Evolutionary conservation across 2,329 filamentous ascomycete species (phyloP), one percentile per base, ranked within the genome.

Genomic region (Paraphoma sp.): DNA sequence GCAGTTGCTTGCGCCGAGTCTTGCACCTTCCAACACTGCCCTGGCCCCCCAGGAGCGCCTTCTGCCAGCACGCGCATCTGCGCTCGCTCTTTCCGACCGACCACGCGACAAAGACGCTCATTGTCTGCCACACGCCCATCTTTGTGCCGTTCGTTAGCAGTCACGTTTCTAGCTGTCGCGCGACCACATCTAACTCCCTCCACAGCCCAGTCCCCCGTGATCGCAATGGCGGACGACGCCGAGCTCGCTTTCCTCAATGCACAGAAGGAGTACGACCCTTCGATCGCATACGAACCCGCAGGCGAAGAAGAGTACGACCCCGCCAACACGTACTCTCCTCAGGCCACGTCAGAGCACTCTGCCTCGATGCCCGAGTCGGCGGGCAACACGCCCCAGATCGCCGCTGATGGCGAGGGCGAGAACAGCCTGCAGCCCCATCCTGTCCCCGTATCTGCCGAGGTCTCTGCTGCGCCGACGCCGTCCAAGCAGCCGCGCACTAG

Each of bases 181-280:
- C 54, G 38, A 46, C 45, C 41, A 40, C 14, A 48, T 61, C 58
- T 65, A 57, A 67, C 56, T 47, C 50, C 48, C 40, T 36, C 49
- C 30, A 54, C 47, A 49, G 48, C 48, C 47, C 38, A 29, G 28
- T 48, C 43, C 28, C 17, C 50, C 16, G 48, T 45, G 51, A 55
- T 62, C 59, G 56, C 54, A 48, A 84, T 84, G 83, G 80, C 82
- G 53, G 82, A 82, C 67, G 82, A 83, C 67, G 78, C 80, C 56
- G 83, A 85, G 73, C 76, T 80, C 57, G 82, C 82, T 59, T 84
- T 84, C 66, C 80, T 84, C 57, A 75, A 80, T 65, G 79, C 81
- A 42, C 81, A 85, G 74, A 69, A 75, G 60, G 55, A 75, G 57
- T 77, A 73, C 53, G 79, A 80, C 64, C 73, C 75, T 55, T 73